Conservation (phyloP, 2,329 filamentous ascomycete species). For the Trichoderma sp. region DNA sequence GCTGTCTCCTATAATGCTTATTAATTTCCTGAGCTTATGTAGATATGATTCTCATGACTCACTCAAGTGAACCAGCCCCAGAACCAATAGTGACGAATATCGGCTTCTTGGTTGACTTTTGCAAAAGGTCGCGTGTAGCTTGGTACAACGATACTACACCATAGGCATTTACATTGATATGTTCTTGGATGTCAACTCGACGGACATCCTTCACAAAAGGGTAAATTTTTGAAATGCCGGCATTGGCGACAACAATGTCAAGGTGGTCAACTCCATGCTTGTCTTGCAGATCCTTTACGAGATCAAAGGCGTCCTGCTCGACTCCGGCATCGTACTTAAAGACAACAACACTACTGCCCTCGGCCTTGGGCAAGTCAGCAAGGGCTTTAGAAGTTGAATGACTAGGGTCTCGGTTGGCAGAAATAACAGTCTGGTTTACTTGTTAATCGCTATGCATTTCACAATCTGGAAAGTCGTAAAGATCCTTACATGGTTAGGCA, state of each 20-base stretch:
- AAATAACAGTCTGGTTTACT: not conserved
- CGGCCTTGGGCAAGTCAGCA: conserved; percentile 22
- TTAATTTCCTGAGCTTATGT: not conserved
- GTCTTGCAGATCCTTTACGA: conserved; percentile 1
- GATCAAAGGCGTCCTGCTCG: conserved; percentile 30
- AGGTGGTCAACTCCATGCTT: conserved; percentile 35
- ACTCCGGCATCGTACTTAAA: conserved; percentile 26
- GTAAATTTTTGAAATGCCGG: conserved; percentile 39
- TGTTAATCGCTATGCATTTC: not conserved
- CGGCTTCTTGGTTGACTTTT: conserved; percentile 24
- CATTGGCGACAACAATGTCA: conserved; percentile 52
- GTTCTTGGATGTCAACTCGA: conserved; percentile 34
- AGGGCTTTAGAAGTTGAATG: conserved; percentile 40
- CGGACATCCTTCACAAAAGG: conserved; percentile 30
- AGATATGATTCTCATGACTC: conserved; percentile 3
- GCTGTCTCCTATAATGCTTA: conserved; percentile 30
- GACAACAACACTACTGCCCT: not conserved
- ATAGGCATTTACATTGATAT: conserved; percentile 45
- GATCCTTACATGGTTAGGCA: conserved; percentile 33
- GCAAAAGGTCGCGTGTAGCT: conserved; percentile 36
- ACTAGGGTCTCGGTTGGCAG: not conserved
- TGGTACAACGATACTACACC: conserved; percentile 36
- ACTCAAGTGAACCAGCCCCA: not conserved
- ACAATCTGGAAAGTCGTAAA: not conserved
- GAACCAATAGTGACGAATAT: conserved; percentile 38